Conservation (phyloP, 179 eudicot species). For the Vitellaria paradoxa region DNA sequence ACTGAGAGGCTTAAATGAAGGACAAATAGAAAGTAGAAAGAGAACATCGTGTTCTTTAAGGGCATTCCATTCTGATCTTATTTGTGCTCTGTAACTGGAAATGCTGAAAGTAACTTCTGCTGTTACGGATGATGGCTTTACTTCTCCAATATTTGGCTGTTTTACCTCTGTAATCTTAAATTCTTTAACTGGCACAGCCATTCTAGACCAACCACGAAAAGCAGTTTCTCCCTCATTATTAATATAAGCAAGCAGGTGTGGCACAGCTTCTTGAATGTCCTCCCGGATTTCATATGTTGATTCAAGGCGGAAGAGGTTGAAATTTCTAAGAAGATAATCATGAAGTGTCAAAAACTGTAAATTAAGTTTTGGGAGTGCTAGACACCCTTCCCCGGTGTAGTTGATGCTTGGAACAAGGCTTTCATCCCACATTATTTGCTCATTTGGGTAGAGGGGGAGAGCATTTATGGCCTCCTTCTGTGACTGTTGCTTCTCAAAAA, state of each 20-base stretch:
- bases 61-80: constrained; percentile 95
- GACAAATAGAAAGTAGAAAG: constrained; percentile 84
- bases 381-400: constrained; percentile 98
- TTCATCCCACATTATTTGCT: constrained; percentile 99
- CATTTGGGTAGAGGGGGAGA: constrained; percentile 95
- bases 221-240: constrained; percentile 93
- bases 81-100: constrained; percentile 82
- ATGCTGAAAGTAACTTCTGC: constrained; percentile 82
- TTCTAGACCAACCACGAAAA: constrained; percentile 99
- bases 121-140: constrained; percentile 89
- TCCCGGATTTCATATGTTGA: constrained; percentile 97
- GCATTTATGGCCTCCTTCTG: constrained; percentile 97
- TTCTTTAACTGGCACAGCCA: constrained; percentile 90
- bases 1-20: constrained; percentile 94
- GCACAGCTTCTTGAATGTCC: constrained; percentile 97
- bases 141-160: constrained; percentile 98
- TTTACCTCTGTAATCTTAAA: constrained; percentile 83
- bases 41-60: constrained; percentile 95
- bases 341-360: constrained; percentile 93
- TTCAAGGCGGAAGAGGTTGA: constrained; percentile 97
- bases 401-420: constrained; percentile 98
- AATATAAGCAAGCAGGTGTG: constrained; percentile 82
- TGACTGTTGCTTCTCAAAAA: constrained; percentile 86
- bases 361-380: constrained; percentile 96
- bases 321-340: constrained; percentile 90